Evolutionary conservation across 192 early-diverging fungal species (phyloP), one percentile per base, ranked within the genome.

Genomic region (Coemansia reversa): DNA sequence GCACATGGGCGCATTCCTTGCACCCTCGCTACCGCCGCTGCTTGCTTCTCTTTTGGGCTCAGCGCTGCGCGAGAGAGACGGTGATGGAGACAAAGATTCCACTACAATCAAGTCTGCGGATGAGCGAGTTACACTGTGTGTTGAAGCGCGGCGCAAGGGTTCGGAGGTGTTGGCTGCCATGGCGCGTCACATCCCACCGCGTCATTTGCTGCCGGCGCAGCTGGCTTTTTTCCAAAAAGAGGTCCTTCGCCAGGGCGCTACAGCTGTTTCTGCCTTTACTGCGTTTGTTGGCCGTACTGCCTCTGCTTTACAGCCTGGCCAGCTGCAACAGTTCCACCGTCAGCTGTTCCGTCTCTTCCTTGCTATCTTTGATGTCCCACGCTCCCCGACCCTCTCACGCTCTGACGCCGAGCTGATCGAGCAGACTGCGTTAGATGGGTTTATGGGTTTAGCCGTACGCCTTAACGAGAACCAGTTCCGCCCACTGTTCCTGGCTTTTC

Each of bases 401-500:
- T 62, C 58, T 28, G 82, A 67, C 18, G 66, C 86, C 1, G 75
- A 82, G 57, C 71, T 66, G n/a, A 59, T 90, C 2, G 95, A 96
- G 75, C 75, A 85, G 27, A 72, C 84, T 0, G 78, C 90, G 30
- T 85, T 96, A 22, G 76, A 83, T 14, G 86, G 92, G 5, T 93
- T 97, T 65, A 76, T 93, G 80, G 84, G 89, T 55, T 65, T 96
- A 49, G 87, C 93, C 0, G 85, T 96, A 85, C 94, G 93, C 71
- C 81, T 98, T 65, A 99, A 94, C 78, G 97, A 97, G 70, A 90
- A 88, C 16, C 75, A 93, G 47, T 99, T 99, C 91, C 92, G 91
- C 66, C 95, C 95, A 8, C 57, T 97, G 72, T 97, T 93, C 86
- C 78, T 94, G 58, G 91, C 92, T 70, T 73, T 93, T 47, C 81